These are phyloP conservation scores for Ciborinia camelliae DNA, from an alignment of 2,329 filamentous ascomycete genomes.

Conservation along the genomic window DNA sequence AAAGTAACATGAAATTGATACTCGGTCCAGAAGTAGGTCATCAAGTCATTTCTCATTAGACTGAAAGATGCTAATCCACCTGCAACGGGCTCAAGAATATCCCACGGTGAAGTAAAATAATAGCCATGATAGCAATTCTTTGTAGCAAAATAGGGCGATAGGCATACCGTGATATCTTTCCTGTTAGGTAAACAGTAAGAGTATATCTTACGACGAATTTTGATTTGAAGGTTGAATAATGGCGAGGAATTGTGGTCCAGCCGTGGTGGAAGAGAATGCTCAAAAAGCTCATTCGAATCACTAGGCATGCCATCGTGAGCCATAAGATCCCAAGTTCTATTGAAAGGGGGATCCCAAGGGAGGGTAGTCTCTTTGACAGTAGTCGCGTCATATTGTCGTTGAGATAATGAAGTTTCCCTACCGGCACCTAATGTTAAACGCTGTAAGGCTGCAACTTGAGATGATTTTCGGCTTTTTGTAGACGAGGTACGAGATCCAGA, in stretches of 20 bases:
- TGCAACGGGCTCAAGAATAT: constrained; percentile 29
- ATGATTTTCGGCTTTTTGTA: not conserved
- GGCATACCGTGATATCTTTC: constrained; percentile 27
- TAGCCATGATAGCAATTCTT: constrained; percentile 28
- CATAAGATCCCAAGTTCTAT: constrained; percentile 25
- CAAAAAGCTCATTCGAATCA: not conserved
- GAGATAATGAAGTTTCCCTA: not conserved
- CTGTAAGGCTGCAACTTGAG: not conserved
- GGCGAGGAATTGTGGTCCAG: not conserved
- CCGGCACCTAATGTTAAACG: not conserved
- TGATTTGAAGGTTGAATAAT: constrained; percentile 25
- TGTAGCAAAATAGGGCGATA: constrained; percentile 31
- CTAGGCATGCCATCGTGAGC: not conserved
- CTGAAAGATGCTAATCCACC: constrained; percentile 28
- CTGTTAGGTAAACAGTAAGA: constrained; percentile 27
- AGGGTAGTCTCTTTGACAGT: constrained; percentile 8
- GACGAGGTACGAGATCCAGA: constrained; percentile 10
- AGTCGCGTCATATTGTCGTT: not conserved
- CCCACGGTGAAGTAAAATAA: constrained; percentile 31
- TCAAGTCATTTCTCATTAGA: constrained; percentile 31
- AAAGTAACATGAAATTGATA: constrained; percentile 37
- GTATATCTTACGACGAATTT: constrained; percentile 32
- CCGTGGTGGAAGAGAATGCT: constrained; percentile 1
- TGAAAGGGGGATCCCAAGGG: constrained; percentile 15
- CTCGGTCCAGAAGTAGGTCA: constrained; percentile 37